These are phyloP conservation scores for Arthroderma uncinatum DNA, from an alignment of 2,329 filamentous ascomycete species.

Conservation along the genomic window DNA sequence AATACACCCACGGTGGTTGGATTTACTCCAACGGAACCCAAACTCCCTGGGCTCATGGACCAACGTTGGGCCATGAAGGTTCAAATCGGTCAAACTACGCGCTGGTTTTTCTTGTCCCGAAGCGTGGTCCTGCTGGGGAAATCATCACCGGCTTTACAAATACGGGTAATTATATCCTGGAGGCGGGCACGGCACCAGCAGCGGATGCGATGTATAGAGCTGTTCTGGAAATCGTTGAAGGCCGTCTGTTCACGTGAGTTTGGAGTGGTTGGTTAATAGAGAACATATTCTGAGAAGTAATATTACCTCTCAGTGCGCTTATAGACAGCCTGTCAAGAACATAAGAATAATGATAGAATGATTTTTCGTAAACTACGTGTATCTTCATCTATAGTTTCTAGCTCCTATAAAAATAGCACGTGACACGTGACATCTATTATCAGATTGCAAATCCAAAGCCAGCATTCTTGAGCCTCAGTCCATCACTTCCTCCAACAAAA, in stretches of 20 bases:
- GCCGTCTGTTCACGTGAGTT: not conserved
- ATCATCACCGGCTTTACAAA: constrained; percentile 2
- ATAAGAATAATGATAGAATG: no score
- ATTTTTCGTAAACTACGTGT: no score
- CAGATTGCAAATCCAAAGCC: no score
- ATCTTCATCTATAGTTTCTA: no score
- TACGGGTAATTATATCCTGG: not conserved
- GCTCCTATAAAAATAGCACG: no score
- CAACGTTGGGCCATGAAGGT: constrained; percentile 7
- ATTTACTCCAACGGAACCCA: constrained; percentile 1
- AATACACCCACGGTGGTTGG: constrained; percentile 12
- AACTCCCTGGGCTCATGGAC: constrained; percentile 8
- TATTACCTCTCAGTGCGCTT: no score
- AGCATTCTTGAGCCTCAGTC: not conserved
- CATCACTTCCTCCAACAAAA: not conserved
- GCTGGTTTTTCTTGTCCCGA: not conserved
- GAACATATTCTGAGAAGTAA: not conserved
- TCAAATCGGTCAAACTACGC: constrained; percentile 4
- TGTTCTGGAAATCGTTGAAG: not conserved
- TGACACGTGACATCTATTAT: no score
- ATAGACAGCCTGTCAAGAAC: no score
- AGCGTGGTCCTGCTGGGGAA: not conserved
- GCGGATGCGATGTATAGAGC: not conserved
- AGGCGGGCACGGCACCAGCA: not conserved
- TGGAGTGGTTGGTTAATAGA: not conserved